phyloP scores from a whole-genome alignment of 2,329 filamentous ascomycete genomes.

The Microdochium paspali region DNA sequence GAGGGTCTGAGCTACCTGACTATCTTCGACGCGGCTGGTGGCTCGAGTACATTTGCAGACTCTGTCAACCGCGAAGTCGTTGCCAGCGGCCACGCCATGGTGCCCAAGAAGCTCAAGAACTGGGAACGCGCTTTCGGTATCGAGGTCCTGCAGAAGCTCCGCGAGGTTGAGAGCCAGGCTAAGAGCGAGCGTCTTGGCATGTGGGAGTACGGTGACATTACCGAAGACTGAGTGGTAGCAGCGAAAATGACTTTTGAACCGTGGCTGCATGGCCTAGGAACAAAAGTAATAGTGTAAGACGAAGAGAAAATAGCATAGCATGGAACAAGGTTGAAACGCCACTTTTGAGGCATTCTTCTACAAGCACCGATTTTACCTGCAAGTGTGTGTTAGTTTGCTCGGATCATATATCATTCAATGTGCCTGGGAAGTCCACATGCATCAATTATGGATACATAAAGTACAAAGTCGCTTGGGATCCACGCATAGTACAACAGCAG shows the following conservation, averaged over 20 bases:
- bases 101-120: slow-evolving; percentile 80
- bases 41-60: slow-evolving; percentile 48
- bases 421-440: no score
- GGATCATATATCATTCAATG: no score
- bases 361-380: no score
- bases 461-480: no score
- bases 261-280: neutral
- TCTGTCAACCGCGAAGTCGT: slow-evolving; percentile 88
- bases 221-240: slow-evolving; percentile 59
- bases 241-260: no score
- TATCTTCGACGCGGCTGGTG: slow-evolving; percentile 62
- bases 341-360: no score
- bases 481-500: no score
- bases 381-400: no score
- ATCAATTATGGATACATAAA: no score
- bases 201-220: slow-evolving; percentile 98
- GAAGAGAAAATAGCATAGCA: neutral
- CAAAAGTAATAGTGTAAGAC: neutral
- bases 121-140: slow-evolving; percentile 73
- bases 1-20: slow-evolving; percentile 82
- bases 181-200: slow-evolving; percentile 76
- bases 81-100: slow-evolving; percentile 77
- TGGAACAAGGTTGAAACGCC: no score
- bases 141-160: slow-evolving; percentile 62
- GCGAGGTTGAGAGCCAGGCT: slow-evolving; percentile 65